Conservation (phyloP, 2,329 filamentous ascomycete genomes). For the Phyllosticta citriasiana region DNA sequence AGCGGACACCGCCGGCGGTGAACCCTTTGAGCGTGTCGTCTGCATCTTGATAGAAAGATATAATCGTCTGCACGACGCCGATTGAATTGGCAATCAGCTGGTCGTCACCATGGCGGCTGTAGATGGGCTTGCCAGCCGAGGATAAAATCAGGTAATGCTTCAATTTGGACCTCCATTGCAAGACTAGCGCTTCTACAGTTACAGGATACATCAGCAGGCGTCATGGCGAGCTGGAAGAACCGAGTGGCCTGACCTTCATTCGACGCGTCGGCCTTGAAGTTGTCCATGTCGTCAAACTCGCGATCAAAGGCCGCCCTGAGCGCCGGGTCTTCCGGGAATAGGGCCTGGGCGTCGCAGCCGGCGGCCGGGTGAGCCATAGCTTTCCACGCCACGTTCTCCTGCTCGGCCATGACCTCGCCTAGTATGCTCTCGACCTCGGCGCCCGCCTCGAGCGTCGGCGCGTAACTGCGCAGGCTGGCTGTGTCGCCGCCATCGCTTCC, state of each 20-base stretch:
- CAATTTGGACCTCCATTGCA: constrained; percentile 78
- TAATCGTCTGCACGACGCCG: constrained; percentile 91
- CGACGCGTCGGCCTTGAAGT: constrained; percentile 41
- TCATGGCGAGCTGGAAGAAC: constrained; percentile 12
- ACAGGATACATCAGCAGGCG: constrained; percentile 19
- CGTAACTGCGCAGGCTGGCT: constrained; percentile 57
- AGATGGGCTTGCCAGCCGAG: constrained; percentile 93
- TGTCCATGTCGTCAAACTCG: constrained; percentile 70
- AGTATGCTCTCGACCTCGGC: constrained; percentile 77
- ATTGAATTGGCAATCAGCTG: constrained; percentile 87
- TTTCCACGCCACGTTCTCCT: constrained; percentile 58
- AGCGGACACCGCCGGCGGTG: constrained; percentile 74
- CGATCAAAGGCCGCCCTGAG: constrained; percentile 56
- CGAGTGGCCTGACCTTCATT: constrained; percentile 48
- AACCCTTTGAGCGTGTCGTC: constrained; percentile 73
- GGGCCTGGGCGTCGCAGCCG: constrained; percentile 39
- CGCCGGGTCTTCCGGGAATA: constrained; percentile 34
- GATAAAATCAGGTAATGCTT: constrained; percentile 98
- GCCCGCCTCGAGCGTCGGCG: constrained; percentile 50
- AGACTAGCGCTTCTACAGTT: constrained; percentile 42
- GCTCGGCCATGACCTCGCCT: constrained; percentile 55
- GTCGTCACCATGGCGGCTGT: constrained; percentile 87
- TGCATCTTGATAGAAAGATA: constrained; percentile 84
- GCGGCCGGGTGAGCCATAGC: constrained; percentile 46
- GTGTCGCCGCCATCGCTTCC: constrained; percentile 52